Percentiles rank a stretch among this genome's conserved stretches.
Evolutionary conservation across 768 basidiomycete genomes (phyloP).

Genomic region (Boletus coccyginus): DNA sequence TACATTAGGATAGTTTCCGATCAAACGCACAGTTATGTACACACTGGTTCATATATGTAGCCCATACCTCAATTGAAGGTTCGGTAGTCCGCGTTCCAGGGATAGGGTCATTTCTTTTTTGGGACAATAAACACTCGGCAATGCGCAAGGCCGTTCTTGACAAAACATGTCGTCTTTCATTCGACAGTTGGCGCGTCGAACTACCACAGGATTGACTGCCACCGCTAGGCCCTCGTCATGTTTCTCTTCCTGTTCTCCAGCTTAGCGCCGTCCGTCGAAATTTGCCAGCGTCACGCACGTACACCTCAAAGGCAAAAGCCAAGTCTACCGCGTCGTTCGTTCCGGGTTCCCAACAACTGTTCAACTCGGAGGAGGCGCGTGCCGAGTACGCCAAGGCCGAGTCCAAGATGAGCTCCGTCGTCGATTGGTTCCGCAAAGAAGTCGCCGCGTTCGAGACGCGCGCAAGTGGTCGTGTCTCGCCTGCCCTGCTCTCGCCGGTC

Average conservation of each 20-base stretch:
- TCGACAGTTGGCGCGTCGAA: slow-evolving; percentile 7
- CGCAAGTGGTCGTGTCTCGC: slow-evolving; percentile 74
- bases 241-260: not conserved
- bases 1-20: not conserved
- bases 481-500: slow-evolving; percentile 66
- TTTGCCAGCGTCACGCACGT: slow-evolving; percentile 13
- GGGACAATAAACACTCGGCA: not conserved
- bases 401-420: slow-evolving; percentile 55
- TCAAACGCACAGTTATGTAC: not conserved
- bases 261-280: not conserved
- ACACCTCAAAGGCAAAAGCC: slow-evolving; percentile 29
- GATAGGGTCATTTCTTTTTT: slow-evolving; percentile 1
- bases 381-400: slow-evolving; percentile 64
- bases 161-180: slow-evolving; percentile 8
- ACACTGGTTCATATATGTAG: no score
- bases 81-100: no score
- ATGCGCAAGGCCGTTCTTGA: not conserved
- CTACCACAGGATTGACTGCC: not conserved
- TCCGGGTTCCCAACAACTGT: slow-evolving; percentile 64
- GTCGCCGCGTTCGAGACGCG: slow-evolving; percentile 70
- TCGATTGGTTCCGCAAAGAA: slow-evolving; percentile 79
- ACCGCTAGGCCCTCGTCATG: not conserved
- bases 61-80: no score
- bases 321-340: slow-evolving; percentile 59
- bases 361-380: slow-evolving; percentile 51